A percentile compares a stretch with the other conserved stretches of the same genome.
Evolutionary conservation across 2,329 filamentous ascomycete species (phyloP).

Genomic region (Scedosporium minutisporum): DNA sequence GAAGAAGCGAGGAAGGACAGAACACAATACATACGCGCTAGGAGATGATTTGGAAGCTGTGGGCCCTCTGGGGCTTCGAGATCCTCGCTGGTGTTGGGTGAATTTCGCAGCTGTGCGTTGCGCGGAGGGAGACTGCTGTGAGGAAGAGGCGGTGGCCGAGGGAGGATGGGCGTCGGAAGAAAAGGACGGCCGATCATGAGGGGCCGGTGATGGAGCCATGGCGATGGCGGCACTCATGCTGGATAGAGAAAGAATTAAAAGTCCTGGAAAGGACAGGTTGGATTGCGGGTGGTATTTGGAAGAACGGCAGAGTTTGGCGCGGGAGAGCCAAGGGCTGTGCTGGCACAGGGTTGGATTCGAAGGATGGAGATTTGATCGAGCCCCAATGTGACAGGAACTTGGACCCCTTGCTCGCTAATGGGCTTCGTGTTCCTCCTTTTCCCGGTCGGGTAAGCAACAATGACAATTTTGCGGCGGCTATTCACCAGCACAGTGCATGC

Average conservation of each 20-base stretch:
- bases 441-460: slow-evolving; percentile 7
- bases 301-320: slow-evolving; percentile 1
- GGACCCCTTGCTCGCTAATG: slow-evolving; percentile 1
- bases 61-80: slow-evolving; percentile 13
- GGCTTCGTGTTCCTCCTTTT: slow-evolving; percentile 4
- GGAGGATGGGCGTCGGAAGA: slow-evolving; percentile 37
- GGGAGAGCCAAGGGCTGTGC: not conserved
- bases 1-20: slow-evolving; percentile 9
- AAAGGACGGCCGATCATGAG: slow-evolving; percentile 53
- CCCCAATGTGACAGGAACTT: slow-evolving; percentile 1
- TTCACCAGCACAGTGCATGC: slow-evolving; percentile 2
- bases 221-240: slow-evolving; percentile 60
- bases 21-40: slow-evolving; percentile 42
- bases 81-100: slow-evolving; percentile 8
- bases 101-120: slow-evolving; percentile 9
- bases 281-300: not conserved
- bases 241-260: not conserved
- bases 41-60: slow-evolving; percentile 43
- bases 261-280: not conserved
- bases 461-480: slow-evolving; percentile 7
- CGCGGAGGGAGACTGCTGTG: slow-evolving; percentile 21
- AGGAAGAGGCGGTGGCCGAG: slow-evolving; percentile 28
- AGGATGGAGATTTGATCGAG: not conserved
- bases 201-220: slow-evolving; percentile 59
- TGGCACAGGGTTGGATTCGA: slow-evolving; percentile 1